Conservation (phyloP, 2,329 filamentous ascomycete genomes). For the Sporothrix mexicana region DNA sequence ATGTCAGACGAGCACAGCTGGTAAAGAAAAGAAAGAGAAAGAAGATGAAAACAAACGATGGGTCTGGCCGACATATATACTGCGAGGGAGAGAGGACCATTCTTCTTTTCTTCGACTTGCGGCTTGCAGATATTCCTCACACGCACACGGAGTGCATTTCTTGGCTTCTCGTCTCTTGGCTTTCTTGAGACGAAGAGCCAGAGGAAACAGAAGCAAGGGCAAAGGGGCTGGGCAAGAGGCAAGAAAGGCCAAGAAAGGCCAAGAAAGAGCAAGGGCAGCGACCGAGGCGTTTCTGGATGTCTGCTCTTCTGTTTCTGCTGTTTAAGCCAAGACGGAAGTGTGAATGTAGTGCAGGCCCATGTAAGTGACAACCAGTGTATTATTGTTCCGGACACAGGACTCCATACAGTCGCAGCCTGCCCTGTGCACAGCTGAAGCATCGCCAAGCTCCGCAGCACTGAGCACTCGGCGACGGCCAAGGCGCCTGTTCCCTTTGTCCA, state of each 20-base stretch:
- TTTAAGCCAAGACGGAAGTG: slow-evolving; percentile 29
- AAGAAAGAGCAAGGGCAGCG: too few species aligned
- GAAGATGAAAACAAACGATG: slow-evolving; percentile 6
- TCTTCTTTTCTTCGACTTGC: neutral
- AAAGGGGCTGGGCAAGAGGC: neutral
- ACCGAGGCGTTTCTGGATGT: slow-evolving; percentile 2
- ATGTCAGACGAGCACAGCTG: slow-evolving; percentile 34
- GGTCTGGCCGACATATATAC: slow-evolving; percentile 24
- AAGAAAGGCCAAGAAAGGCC: too few species aligned
- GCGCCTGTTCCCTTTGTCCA: slow-evolving; percentile 1
- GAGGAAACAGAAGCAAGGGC: neutral
- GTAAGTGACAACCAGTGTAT: neutral
- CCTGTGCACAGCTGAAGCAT: slow-evolving; percentile 17
- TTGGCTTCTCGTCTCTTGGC: slow-evolving; percentile 5
- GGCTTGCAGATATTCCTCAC: too few species aligned
- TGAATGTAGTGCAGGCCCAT: neutral
- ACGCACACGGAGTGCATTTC: neutral
- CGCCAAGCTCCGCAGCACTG: slow-evolving; percentile 19
- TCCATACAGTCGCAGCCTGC: neutral
- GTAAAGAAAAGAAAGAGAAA: slow-evolving; percentile 12
- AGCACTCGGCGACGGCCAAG: neutral
- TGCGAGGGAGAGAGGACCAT: neutral
- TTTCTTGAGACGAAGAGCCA: slow-evolving; percentile 24
- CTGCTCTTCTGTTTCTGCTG: neutral
- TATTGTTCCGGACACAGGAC: too few species aligned